These are phyloP conservation scores for Phytophthora megakarya DNA, from an alignment of 352 stramenopile species.

Conservation along the genomic window DNA sequence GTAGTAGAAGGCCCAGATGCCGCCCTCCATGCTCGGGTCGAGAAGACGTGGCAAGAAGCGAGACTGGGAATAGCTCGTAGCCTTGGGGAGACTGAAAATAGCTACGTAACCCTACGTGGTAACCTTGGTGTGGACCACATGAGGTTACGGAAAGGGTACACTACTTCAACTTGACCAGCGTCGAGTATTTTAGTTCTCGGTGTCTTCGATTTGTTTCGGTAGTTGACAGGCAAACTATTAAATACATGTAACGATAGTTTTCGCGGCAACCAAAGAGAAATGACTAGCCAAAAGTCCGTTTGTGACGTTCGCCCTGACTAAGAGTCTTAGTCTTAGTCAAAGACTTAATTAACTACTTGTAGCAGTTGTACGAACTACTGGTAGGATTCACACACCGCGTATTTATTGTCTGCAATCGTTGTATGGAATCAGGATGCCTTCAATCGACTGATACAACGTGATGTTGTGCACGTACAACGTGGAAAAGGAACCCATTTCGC, in stretches of 20 bases:
- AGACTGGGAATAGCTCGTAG: conserved; percentile 21
- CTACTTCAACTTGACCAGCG: neutral
- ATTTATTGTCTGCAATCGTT: too few species aligned
- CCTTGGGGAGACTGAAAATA: conserved; percentile 20
- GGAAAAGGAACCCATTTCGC: neutral
- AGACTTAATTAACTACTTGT: too few species aligned
- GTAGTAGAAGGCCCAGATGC: conserved; percentile 88
- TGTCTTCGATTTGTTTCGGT: neutral
- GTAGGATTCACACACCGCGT: too few species aligned
- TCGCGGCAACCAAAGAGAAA: neutral
- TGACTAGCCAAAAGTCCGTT: neutral
- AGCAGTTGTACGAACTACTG: too few species aligned
- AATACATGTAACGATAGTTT: neutral
- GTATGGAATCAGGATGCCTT: neutral
- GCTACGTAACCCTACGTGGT: neutral
- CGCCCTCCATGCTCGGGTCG: conserved; percentile 27
- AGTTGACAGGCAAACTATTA: too few species aligned
- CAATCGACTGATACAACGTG: neutral
- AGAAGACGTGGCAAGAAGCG: conserved; percentile 14
- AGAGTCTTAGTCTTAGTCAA: too few species aligned
- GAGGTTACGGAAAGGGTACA: conserved; percentile 1
- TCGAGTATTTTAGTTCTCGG: neutral
- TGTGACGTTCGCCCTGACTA: too few species aligned
- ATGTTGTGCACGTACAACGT: neutral
- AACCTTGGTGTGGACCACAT: conserved; percentile 16